These are phyloP conservation scores for Pachysandra terminalis DNA, from an alignment of 164 flowering plant species.

Conservation along the genomic window DNA sequence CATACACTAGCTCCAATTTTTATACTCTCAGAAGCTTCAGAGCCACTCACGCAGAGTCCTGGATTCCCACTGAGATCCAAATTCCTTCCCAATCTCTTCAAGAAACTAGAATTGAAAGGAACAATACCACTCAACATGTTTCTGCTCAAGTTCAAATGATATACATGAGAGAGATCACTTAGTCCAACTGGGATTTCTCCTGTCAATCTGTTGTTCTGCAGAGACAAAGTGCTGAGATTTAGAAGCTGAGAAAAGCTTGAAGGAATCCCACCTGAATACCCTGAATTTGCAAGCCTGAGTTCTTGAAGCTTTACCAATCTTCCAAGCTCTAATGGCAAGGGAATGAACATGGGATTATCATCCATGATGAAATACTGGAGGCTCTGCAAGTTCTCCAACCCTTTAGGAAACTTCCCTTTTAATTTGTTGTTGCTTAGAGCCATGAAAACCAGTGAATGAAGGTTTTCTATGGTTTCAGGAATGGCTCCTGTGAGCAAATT, in stretches of 20 bases:
- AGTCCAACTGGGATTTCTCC: slow-evolving; percentile 66
- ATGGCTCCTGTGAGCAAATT: slow-evolving; percentile 53
- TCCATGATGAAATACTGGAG: slow-evolving; percentile 84
- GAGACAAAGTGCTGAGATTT: slow-evolving; percentile 63
- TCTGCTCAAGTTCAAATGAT: slow-evolving; percentile 79
- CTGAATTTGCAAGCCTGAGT: slow-evolving; percentile 73
- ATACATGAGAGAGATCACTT: slow-evolving; percentile 48
- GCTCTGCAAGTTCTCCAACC: slow-evolving; percentile 42
- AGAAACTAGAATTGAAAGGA: slow-evolving; percentile 60
- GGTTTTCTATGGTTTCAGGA: slow-evolving; percentile 50
- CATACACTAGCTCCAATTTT: slow-evolving; percentile 50
- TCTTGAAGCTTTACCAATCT: slow-evolving; percentile 62
- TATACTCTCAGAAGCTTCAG: slow-evolving; percentile 31
- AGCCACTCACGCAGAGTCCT: slow-evolving; percentile 57
- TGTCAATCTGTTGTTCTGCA: slow-evolving; percentile 60
- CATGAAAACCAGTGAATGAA: slow-evolving; percentile 49
- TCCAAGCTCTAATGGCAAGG: slow-evolving; percentile 54
- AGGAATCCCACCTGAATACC: slow-evolving; percentile 61
- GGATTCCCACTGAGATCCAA: slow-evolving; percentile 72
- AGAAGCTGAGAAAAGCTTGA: slow-evolving; percentile 39
- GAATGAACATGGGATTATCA: slow-evolving; percentile 64
- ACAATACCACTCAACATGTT: slow-evolving; percentile 67
- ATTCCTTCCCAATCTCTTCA: slow-evolving; percentile 64
- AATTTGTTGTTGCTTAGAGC: slow-evolving; percentile 71
- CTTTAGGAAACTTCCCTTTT: slow-evolving; percentile 48